phyloP scores from a whole-genome alignment of 257 asterid species.

The Craterostigma plantagineum region DNA sequence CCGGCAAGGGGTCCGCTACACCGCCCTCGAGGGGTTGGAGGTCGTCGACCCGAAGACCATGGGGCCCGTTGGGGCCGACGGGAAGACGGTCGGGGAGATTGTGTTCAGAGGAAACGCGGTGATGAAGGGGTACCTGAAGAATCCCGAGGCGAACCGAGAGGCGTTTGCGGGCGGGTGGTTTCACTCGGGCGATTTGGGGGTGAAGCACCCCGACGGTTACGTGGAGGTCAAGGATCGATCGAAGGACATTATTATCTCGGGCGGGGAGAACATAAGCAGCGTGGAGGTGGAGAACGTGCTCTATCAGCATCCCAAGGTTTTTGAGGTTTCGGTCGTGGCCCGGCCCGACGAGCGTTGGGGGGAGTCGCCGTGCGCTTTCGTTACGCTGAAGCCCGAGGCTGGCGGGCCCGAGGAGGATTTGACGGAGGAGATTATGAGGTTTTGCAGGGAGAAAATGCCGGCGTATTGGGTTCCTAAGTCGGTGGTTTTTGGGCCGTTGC shows the following conservation, averaged over 20 bases:
- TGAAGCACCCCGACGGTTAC: conserved; percentile 77
- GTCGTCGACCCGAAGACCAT: conserved; percentile 40
- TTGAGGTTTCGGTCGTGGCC: conserved; percentile 82
- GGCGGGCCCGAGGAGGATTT: conserved; percentile 18
- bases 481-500: conserved; percentile 68
- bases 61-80: conserved; percentile 62
- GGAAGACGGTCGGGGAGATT: conserved; percentile 72
- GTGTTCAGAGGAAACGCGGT: conserved; percentile 73
- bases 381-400: conserved; percentile 40
- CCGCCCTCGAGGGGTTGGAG: conserved; percentile 55
- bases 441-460: conserved; percentile 67
- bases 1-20: conserved; percentile 67
- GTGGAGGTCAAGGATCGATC: conserved; percentile 77
- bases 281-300: conserved; percentile 84
- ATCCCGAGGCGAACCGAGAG: conserved; percentile 70
- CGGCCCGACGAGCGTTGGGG: conserved; percentile 89
- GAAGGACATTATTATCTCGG: conserved; percentile 82
- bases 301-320: conserved; percentile 57
- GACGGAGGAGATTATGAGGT: conserved; percentile 64
- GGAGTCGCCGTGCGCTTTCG: conserved; percentile 91
- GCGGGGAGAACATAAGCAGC: conserved; percentile 87
- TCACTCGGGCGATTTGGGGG: conserved; percentile 88
- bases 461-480: conserved; percentile 80
- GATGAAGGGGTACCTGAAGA: conserved; percentile 88
- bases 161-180: conserved; percentile 70